These are phyloP conservation scores for Xylaria polymorpha DNA, from an alignment of 2,329 filamentous ascomycete genomes.

Conservation along the genomic window DNA sequence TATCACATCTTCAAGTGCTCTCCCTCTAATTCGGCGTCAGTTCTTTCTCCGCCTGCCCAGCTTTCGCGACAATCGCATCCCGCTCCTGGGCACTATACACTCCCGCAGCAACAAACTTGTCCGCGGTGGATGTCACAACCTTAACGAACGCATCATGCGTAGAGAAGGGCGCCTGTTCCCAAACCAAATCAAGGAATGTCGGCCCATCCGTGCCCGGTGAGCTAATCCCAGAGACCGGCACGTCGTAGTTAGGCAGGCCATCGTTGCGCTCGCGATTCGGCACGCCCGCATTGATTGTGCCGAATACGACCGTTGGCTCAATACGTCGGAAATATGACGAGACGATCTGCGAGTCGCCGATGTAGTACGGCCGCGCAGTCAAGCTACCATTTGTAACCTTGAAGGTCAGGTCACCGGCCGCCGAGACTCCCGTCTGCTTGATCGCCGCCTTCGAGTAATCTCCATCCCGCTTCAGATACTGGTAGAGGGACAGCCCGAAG, in stretches of 20 bases:
- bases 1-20: background rate
- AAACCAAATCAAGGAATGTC: conserved; percentile 50
- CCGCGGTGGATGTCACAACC: conserved; percentile 40
- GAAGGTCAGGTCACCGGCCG: conserved; percentile 47
- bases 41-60: conserved; percentile 45
- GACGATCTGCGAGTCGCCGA: conserved; percentile 46
- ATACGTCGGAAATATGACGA: conserved; percentile 51
- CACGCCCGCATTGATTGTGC: conserved; percentile 44
- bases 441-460: conserved; percentile 47
- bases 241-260: conserved; percentile 48
- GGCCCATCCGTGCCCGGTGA: conserved; percentile 49
- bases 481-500: conserved; percentile 48
- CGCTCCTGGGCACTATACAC: conserved; percentile 44
- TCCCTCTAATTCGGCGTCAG: conserved; percentile 32
- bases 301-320: conserved; percentile 49
- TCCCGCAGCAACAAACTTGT: conserved; percentile 43
- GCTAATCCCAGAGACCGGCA: conserved; percentile 47
- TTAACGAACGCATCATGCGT: conserved; percentile 45
- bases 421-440: conserved; percentile 37
- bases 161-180: conserved; percentile 49
- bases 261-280: conserved; percentile 50
- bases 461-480: conserved; percentile 48
- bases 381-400: conserved; percentile 35
- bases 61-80: conserved; percentile 43
- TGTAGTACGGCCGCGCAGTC: conserved; percentile 49